Conservation (phyloP, 441 rosid genomes). For the Lepidium campestre region DNA sequence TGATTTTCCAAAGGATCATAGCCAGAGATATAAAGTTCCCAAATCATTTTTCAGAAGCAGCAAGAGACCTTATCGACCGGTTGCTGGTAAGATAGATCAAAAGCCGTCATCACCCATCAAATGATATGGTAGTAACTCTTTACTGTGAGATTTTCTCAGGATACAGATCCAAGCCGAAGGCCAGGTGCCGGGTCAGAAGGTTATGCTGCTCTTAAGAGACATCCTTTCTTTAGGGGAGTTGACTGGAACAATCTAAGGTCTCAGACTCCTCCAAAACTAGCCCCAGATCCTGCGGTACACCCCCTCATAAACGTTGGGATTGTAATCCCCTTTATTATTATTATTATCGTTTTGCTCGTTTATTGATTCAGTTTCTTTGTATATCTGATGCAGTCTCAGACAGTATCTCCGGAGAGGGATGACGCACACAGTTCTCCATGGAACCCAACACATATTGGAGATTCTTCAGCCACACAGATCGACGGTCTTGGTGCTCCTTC, state of each 20-base stretch:
- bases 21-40: constrained; percentile 94
- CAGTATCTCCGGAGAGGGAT: constrained; percentile 49
- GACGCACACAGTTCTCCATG: constrained; percentile 45
- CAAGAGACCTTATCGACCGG: constrained; percentile 82
- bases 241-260: constrained; percentile 79
- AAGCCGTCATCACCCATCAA: background rate
- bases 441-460: constrained; percentile 77
- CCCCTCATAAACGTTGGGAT: background rate
- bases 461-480: constrained; percentile 42
- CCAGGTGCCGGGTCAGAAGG: constrained; percentile 95
- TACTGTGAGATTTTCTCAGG: constrained; percentile 40
- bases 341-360: background rate
- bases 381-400: constrained; percentile 42
- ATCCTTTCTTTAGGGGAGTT: constrained; percentile 83
- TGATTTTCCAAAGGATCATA: constrained; percentile 91
- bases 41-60: constrained; percentile 83
- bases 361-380: background rate
- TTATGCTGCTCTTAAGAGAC: constrained; percentile 72
- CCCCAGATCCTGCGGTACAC: constrained; percentile 57
- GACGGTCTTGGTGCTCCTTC: constrained; percentile 45
- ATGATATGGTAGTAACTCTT: constrained; percentile 2
- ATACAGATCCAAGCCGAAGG: constrained; percentile 83
- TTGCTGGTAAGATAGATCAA: constrained; percentile 58
- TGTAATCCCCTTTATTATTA: background rate
- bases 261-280: constrained; percentile 82